A percentile compares a stretch with the other conserved stretches of the same genome.
phyloP scores from a whole-genome alignment of 805 yeast genomes.

The Spathaspora gorwiae region DNA sequence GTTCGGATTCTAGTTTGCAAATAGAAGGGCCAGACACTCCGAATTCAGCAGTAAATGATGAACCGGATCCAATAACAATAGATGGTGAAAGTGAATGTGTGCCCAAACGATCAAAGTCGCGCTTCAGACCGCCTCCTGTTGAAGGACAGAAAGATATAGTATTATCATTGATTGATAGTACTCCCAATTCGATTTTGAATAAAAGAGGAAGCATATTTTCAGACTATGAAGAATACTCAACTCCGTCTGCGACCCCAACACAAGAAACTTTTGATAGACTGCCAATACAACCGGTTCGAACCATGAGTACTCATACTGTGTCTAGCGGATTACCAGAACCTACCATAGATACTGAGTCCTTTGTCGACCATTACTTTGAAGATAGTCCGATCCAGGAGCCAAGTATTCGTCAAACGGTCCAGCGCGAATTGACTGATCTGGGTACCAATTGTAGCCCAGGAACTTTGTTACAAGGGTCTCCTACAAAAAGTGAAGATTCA shows the following conservation, averaged over 20 bases:
- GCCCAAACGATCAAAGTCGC: neutral
- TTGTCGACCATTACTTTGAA: conserved; percentile 5
- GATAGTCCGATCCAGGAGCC: neutral
- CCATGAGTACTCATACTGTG: neutral
- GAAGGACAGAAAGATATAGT: neutral
- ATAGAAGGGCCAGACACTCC: neutral
- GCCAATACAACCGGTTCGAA: neutral
- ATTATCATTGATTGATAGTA: neutral
- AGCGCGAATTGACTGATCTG: neutral
- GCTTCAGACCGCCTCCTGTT: neutral
- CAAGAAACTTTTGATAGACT: neutral
- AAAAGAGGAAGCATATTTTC: neutral
- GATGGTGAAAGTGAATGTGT: too few relatives aligned
- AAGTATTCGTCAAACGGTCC: neutral
- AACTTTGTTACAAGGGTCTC: neutral
- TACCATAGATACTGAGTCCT: conserved; percentile 4
- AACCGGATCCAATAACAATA: neutral
- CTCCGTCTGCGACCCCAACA: neutral
- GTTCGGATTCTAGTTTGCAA: neutral
- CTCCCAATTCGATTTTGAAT: neutral
- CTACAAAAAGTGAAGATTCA: neutral
- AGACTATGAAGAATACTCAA: neutral
- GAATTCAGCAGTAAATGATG: neutral
- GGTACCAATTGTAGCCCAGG: neutral
- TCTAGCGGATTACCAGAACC: conserved; percentile 6